phyloP scores from a whole-genome alignment of 805 yeast genomes.

The Peterozyma toletana region DNA sequence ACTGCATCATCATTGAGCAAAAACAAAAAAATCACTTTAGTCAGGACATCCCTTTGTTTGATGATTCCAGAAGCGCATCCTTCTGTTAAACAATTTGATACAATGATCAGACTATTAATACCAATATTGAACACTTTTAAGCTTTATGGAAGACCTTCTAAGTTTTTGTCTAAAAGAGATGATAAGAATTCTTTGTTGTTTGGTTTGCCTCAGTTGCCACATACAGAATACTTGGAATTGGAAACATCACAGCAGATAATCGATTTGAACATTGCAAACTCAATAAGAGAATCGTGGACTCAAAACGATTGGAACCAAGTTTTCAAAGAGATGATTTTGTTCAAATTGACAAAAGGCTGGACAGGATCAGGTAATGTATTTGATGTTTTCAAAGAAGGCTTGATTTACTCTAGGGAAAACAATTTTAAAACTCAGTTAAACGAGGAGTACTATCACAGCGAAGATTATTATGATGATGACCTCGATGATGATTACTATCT shows the following conservation, averaged over 20 bases:
- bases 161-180: constrained; percentile 49
- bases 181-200: constrained; percentile 52
- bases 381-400: constrained; percentile 22
- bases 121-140: constrained; percentile 67
- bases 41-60: constrained; percentile 21
- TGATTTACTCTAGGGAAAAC: constrained; percentile 17
- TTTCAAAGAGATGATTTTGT: constrained; percentile 26
- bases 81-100: constrained; percentile 66
- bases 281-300: constrained; percentile 23
- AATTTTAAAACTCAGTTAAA: background rate
- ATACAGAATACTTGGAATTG: constrained; percentile 44
- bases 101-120: constrained; percentile 60
- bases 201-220: constrained; percentile 71
- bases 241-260: constrained; percentile 23
- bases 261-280: constrained; percentile 21
- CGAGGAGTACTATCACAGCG: background rate
- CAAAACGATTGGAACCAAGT: constrained; percentile 26
- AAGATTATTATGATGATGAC: background rate
- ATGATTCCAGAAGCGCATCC: constrained; percentile 64
- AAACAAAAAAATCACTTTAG: constrained; percentile 15
- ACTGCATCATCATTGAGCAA: constrained; percentile 14
- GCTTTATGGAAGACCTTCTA: constrained; percentile 68
- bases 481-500: background rate
- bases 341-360: constrained; percentile 26
- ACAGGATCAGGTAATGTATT: constrained; percentile 25